Base-by-base conservation (phyloP, 306 rosid species). In the Cyamopsis tetragonoloba region DNA sequence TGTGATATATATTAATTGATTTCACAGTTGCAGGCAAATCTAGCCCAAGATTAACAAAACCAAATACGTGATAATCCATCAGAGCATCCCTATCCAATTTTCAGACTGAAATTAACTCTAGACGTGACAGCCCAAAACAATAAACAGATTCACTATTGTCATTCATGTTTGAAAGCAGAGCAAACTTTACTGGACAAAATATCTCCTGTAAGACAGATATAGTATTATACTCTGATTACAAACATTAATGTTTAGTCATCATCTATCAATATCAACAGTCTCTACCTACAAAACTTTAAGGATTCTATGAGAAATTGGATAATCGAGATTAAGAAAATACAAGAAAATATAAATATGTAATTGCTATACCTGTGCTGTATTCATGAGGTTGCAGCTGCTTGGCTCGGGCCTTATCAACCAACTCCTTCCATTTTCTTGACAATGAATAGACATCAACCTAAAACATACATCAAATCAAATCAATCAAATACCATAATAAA, bases 371-470 rank as follows among this genome's bases (percentile, higher is more conserved):
- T 42, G 96, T 78, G 74, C 37, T 88, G 66, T 90, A 90, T 68
- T 95, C 97, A 19, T 86, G 91, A 83, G 96, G 96, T 49, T 86
- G 99, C 80, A 95, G 73, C 83, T 95, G 99, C 91, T 95, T 95
- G 70, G 97, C 92, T 59, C 95, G 72, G 66, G 97, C 99, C 83
- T 90, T 95, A 11, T 90, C 99, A 37, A 90, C 99, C 75, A 95
- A 85, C 56, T 90, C 97, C 79, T 86, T 90, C 99, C 99, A 95
- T 74, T 95, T 90, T 83, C 97, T 85, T 30, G 99, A 90, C 80
- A 95, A 68, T 32, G 99, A 66, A 79, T 95, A 95, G 44, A 95
- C 80, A 71, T 95, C 99, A 68, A 82, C 77, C 99, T 95, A 79
- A 28, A 46, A 70, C 17, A 46, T 22, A 68, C 41, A 79, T 31